phyloP scores from a whole-genome alignment of 148 eudicot genomes.

The Silene conica region DNA sequence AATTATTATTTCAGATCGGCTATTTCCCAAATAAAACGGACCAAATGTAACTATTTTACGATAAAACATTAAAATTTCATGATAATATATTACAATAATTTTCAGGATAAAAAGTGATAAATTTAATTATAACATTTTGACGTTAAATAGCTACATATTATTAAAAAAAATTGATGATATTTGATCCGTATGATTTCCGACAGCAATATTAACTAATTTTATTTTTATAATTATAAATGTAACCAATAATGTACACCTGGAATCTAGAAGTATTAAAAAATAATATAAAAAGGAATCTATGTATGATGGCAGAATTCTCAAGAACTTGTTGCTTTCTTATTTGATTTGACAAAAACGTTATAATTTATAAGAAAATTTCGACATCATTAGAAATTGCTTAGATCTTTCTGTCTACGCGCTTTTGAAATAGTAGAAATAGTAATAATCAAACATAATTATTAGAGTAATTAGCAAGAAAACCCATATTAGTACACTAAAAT shows the following conservation, averaged over 20 bases:
- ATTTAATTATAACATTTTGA: too few relatives aligned
- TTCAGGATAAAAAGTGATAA: too few relatives aligned
- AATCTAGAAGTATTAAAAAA: neutral
- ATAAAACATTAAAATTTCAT: too few relatives aligned
- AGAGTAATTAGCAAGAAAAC: neutral
- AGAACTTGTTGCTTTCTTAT: neutral
- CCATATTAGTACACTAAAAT: neutral
- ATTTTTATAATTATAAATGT: too few relatives aligned
- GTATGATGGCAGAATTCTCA: neutral
- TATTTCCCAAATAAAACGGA: too few relatives aligned
- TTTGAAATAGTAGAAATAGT: constrained; percentile 13
- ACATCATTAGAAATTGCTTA: neutral
- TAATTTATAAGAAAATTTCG: neutral
- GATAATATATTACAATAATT: too few relatives aligned
- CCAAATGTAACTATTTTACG: too few relatives aligned
- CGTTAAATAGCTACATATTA: too few relatives aligned
- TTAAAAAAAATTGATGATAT: too few relatives aligned
- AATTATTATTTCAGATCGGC: too few relatives aligned
- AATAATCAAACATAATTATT: neutral
- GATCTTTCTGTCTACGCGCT: constrained; percentile 15
- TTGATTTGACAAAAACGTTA: neutral
- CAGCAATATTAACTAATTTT: too few relatives aligned
- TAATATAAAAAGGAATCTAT: neutral
- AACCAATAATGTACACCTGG: neutral
- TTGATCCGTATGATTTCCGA: too few relatives aligned